These are phyloP conservation scores for Suillus lakei DNA, from an alignment of 768 basidiomycete species.

Conservation along the genomic window DNA sequence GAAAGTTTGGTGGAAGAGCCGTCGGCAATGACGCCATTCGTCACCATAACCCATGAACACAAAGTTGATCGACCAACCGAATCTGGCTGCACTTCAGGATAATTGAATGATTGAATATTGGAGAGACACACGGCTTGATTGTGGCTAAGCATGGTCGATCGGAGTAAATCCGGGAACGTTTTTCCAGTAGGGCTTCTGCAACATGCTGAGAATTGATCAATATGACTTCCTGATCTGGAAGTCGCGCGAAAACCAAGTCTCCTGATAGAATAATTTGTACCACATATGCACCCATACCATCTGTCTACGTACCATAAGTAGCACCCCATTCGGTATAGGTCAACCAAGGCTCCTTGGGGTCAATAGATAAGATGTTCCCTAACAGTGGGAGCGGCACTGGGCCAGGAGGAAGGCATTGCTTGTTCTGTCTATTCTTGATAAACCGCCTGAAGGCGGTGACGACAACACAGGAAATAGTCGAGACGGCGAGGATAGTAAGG, in stretches of 20 bases:
- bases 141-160: slow-evolving; percentile 11
- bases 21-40: slow-evolving; percentile 30
- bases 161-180: slow-evolving; percentile 13
- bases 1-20: neutral
- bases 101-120: neutral
- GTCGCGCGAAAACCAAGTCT: slow-evolving; percentile 6
- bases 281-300: neutral
- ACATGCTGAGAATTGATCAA: slow-evolving; percentile 7
- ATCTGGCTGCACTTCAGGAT: neutral
- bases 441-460: neutral
- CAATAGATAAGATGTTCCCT: slow-evolving; percentile 38
- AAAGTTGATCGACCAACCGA: slow-evolving; percentile 7
- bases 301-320: slow-evolving; percentile 20
- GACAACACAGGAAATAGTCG: neutral
- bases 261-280: slow-evolving; percentile 4
- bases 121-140: neutral
- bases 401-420: slow-evolving; percentile 36
- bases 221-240: slow-evolving; percentile 3
- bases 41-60: slow-evolving; percentile 1
- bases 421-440: neutral
- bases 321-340: slow-evolving; percentile 38
- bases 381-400: slow-evolving; percentile 39
- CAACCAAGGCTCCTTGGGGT: slow-evolving; percentile 34
- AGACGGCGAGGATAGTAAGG: neutral
- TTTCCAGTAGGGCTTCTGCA: slow-evolving; percentile 9